Conservation (phyloP, 257 asterid genomes). For the Salvia splendens region DNA sequence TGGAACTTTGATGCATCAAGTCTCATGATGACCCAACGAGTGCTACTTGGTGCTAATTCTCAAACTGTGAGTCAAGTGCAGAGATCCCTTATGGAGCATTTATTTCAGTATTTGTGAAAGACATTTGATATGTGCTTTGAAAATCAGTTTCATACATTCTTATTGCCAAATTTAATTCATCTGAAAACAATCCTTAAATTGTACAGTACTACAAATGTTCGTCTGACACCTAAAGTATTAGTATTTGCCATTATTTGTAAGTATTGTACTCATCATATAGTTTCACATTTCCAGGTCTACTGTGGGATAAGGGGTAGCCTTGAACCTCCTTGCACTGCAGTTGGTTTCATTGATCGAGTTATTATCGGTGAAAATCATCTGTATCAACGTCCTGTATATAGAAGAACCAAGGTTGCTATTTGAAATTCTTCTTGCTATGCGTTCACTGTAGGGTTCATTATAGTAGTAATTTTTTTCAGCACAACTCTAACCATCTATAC, state of each 20-base stretch:
- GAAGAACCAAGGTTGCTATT: constrained; percentile 72
- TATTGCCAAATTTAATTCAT: constrained; percentile 8
- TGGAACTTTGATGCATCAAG: constrained; percentile 67
- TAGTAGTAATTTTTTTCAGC: not conserved
- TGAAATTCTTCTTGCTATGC: constrained; percentile 3
- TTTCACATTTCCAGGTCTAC: constrained; percentile 55
- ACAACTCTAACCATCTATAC: not conserved
- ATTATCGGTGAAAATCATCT: constrained; percentile 81
- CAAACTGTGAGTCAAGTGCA: constrained; percentile 53
- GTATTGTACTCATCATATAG: constrained; percentile 1
- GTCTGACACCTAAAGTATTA: not conserved
- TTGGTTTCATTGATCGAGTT: constrained; percentile 77
- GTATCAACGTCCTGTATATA: constrained; percentile 83
- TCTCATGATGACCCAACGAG: constrained; percentile 37
- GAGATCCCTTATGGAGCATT: constrained; percentile 23
- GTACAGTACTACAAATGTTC: no score
- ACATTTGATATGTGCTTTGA: constrained; percentile 16
- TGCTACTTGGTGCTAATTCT: constrained; percentile 46
- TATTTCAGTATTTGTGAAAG: not conserved
- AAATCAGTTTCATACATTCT: not conserved
- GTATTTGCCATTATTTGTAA: constrained; percentile 19
- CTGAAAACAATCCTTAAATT: not conserved
- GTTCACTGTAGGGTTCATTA: constrained; percentile 16
- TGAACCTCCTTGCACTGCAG: constrained; percentile 91
- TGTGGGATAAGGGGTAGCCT: constrained; percentile 83